phyloP scores from a whole-genome alignment of 2,329 filamentous ascomycete species.

The Calonectria montana region DNA sequence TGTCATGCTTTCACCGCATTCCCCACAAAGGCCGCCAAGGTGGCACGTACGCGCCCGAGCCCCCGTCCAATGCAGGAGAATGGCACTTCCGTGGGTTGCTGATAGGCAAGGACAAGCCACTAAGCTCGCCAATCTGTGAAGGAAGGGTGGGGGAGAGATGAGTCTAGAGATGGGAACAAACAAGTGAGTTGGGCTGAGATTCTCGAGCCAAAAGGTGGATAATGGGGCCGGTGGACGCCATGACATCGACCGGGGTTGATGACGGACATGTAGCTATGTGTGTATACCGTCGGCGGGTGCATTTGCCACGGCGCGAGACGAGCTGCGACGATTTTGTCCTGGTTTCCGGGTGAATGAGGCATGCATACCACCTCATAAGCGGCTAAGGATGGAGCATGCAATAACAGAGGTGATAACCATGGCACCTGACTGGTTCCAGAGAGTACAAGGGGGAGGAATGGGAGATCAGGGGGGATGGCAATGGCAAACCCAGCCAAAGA shows the following conservation, averaged over 20 bases:
- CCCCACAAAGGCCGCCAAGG: conserved; percentile 6
- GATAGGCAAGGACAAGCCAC: conserved; percentile 37
- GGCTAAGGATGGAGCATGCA: conserved; percentile 1
- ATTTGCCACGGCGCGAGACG: not conserved
- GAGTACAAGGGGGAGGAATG: not conserved
- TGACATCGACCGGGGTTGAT: not conserved
- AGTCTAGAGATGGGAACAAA: not conserved
- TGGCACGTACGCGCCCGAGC: not conserved
- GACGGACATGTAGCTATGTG: not conserved
- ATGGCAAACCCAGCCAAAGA: not conserved
- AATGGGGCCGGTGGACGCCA: not conserved
- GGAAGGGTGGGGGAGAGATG: conserved; percentile 7
- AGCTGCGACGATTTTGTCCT: conserved; percentile 6
- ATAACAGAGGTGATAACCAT: not conserved
- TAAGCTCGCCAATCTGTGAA: conserved; percentile 39
- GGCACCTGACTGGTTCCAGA: not conserved
- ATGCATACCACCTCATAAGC: conserved; percentile 18
- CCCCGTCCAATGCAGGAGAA: conserved; percentile 22
- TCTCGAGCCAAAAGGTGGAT: not conserved
- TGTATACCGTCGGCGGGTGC: not conserved
- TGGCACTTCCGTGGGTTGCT: conserved; percentile 21
- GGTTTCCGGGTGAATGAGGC: conserved; percentile 18
- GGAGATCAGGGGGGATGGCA: not conserved
- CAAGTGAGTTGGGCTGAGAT: conserved; percentile 5
- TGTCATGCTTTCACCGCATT: conserved; percentile 19